Base-by-base conservation (phyloP, 202 grass and related monocot genomes). In the Saccharum hybrid region DNA sequence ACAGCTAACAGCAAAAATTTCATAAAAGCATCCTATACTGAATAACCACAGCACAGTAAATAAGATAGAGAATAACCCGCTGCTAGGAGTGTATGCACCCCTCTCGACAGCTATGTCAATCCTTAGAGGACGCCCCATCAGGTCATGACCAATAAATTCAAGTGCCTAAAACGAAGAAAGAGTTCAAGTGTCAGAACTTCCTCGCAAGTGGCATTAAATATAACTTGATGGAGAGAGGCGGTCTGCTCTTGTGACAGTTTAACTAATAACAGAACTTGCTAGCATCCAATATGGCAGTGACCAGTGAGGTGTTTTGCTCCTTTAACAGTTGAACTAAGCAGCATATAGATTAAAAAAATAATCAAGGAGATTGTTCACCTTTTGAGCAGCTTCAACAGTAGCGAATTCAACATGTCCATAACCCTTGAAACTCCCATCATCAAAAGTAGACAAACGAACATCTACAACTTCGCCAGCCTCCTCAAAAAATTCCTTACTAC, bases 351-450 rank as follows among this genome's bases (percentile, higher is more conserved):
- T 13, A 30, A n/a, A 69, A n/a, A 92, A 54, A 37, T 38, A 72
- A 43, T 52, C 3, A 71, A 67, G 30, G 67, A 57, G 10, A 85
- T 73, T 54, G 5, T 3, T 68, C 42, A 96, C 96, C 73, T 99
- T 94, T 38, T 89, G 71, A 85, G 86, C 93, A 73, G 76, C 89
- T 82, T 99, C 91, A 65, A 60, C 15, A 15, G 85, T 89, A 39
- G 87, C 80, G 28, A 99, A 99, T 86, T 99, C 88, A 81, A 99
- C 86, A 84, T 99, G 93, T 15, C 75, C 91, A 80, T 83, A 98
- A 7, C 96, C 96, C 74, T 66, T 98, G 9, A 85, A 86, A 33
- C 38, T 67, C 33, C 96, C 96, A 89, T 98, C 93, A 2, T 89
- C 91, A 31, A 8, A 21, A 2, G 74, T 84, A 49, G 78, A 26